These are phyloP conservation scores for Xylaria sp. DNA, from an alignment of 2,329 filamentous ascomycete species.

Conservation along the genomic window DNA sequence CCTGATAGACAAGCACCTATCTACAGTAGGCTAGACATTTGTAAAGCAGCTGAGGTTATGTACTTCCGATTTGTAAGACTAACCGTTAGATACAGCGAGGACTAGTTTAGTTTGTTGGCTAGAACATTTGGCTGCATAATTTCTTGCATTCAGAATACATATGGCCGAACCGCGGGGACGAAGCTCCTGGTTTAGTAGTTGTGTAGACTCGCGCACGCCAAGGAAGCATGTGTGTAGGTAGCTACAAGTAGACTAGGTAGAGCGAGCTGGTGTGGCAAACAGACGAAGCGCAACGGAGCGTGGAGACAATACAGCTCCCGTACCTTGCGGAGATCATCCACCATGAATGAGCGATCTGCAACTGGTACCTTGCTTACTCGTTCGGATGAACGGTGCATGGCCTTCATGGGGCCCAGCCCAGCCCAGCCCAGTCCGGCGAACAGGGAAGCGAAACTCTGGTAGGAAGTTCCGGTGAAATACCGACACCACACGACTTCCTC, in stretches of 20 bases:
- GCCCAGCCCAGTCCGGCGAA: no score
- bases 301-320: constrained; percentile 10
- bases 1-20: not conserved
- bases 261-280: not conserved
- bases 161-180: not conserved
- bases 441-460: constrained; percentile 18
- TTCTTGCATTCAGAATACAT: not conserved
- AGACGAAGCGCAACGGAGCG: not conserved
- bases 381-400: constrained; percentile 28
- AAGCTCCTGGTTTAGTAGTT: not conserved
- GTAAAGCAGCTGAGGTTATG: not conserved
- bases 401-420: constrained; percentile 6
- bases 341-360: constrained; percentile 25
- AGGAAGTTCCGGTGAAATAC: constrained; percentile 13
- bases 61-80: not conserved
- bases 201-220: not conserved
- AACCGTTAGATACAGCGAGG: not conserved
- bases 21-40: not conserved
- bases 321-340: constrained; percentile 27
- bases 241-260: not conserved
- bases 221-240: not conserved
- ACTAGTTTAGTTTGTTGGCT: not conserved
- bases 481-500: not conserved
- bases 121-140: not conserved
- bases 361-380: constrained; percentile 30